A percentile compares a stretch with the other conserved stretches of the same genome.
These are phyloP conservation scores for Tilletia indica DNA, from an alignment of 1,284 basidiomycete genomes.

Conservation along the genomic window DNA sequence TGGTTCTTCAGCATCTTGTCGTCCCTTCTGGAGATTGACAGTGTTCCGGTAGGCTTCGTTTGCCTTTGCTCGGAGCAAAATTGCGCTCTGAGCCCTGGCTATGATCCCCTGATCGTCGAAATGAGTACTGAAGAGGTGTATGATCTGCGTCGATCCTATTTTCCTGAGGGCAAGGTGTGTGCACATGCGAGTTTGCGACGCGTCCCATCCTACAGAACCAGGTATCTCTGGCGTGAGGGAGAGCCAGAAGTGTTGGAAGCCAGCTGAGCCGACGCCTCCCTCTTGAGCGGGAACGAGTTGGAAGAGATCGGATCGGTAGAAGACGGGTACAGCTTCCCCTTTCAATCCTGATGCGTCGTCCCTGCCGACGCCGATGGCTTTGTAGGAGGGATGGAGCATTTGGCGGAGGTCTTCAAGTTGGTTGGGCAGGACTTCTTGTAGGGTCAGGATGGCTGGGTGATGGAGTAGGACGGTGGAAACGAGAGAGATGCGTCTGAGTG, in stretches of 20 bases:
- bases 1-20: conserved; percentile 21
- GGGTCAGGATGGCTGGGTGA: conserved; percentile 38
- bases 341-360: neutral
- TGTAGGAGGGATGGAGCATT: neutral
- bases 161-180: conserved; percentile 37
- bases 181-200: conserved; percentile 41
- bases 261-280: conserved; percentile 35
- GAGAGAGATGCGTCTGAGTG: neutral
- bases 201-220: conserved; percentile 43
- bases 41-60: conserved; percentile 22
- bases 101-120: conserved; percentile 41
- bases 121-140: conserved; percentile 43
- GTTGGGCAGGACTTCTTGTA: conserved; percentile 40
- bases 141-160: conserved; percentile 26
- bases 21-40: neutral
- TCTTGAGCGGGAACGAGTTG: conserved; percentile 21
- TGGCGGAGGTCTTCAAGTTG: conserved; percentile 21
- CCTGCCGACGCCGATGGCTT: neutral
- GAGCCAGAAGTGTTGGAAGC: conserved; percentile 45
- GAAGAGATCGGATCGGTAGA: conserved; percentile 33
- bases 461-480: conserved; percentile 27
- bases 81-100: conserved; percentile 30
- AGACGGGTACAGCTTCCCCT: conserved; percentile 42
- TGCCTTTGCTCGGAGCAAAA: conserved; percentile 33
- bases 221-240: conserved; percentile 27